Percentiles rank a stretch among this genome's conserved stretches.
These are phyloP conservation scores for Dactylellina drechsleri DNA, from an alignment of 2,329 filamentous ascomycete species.

Conservation along the genomic window DNA sequence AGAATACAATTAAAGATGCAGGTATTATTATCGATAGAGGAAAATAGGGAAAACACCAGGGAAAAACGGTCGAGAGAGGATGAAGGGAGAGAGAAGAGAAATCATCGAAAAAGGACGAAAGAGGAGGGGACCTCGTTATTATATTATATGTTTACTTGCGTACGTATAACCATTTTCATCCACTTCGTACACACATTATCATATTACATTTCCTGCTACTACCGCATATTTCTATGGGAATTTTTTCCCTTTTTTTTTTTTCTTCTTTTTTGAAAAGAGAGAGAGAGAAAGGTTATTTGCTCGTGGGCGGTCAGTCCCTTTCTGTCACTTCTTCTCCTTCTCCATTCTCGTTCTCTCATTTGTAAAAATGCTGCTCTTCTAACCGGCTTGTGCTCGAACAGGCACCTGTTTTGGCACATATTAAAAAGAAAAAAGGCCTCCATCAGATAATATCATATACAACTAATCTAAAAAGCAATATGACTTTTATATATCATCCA, in stretches of 20 bases:
- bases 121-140: constrained; percentile 9
- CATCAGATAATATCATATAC: too few species aligned
- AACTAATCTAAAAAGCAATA: constrained; percentile 11
- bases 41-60: background rate
- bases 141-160: background rate
- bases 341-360: background rate
- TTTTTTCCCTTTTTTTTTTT: constrained; percentile 3
- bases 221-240: background rate
- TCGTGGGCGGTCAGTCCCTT: background rate
- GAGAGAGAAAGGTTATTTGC: background rate
- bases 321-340: background rate
- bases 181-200: background rate
- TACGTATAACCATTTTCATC: too few species aligned
- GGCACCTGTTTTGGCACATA: constrained; percentile 14
- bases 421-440: background rate
- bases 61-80: constrained; percentile 11
- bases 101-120: constrained; percentile 7
- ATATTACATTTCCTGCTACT: background rate
- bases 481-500: background rate
- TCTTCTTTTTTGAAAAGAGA: background rate
- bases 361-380: constrained; percentile 5
- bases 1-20: background rate
- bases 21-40: background rate
- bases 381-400: constrained; percentile 2
- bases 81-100: constrained; percentile 5